Conservation (phyloP, 2,329 filamentous ascomycete species). For the Beauveria pseudobassiana region DNA sequence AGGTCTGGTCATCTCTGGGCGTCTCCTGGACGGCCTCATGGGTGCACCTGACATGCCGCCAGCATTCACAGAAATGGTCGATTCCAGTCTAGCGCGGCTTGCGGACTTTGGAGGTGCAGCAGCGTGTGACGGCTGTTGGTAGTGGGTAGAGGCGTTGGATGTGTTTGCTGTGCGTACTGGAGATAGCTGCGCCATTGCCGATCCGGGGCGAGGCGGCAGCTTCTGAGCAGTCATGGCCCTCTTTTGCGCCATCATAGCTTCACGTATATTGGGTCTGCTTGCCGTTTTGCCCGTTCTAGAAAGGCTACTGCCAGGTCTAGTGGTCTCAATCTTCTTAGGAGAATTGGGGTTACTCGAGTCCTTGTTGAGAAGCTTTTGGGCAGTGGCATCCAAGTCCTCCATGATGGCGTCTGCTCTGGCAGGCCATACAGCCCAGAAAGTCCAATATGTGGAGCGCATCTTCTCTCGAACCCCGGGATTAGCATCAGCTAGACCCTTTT, state of each 20-base stretch:
- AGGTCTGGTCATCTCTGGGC: slow-evolving; percentile 52
- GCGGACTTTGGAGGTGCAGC: slow-evolving; percentile 24
- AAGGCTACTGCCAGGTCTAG: slow-evolving; percentile 50
- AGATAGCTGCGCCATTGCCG: slow-evolving; percentile 56
- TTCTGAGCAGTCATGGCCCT: slow-evolving; percentile 48
- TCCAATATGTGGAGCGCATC: slow-evolving; percentile 82
- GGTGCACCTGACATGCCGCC: slow-evolving; percentile 57
- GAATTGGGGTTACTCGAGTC: slow-evolving; percentile 75
- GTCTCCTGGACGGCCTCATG: slow-evolving; percentile 51
- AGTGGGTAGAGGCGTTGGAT: slow-evolving; percentile 26
- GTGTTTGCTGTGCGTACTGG: slow-evolving; percentile 33
- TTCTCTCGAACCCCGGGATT: slow-evolving; percentile 86
- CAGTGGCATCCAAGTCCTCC: slow-evolving; percentile 67
- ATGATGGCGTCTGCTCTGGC: slow-evolving; percentile 71
- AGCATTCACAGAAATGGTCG: slow-evolving; percentile 37
- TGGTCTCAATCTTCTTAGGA: slow-evolving; percentile 45
- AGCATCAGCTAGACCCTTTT: slow-evolving; percentile 79
- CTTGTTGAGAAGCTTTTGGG: slow-evolving; percentile 73
- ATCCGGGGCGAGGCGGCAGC: slow-evolving; percentile 51
- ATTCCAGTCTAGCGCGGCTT: slow-evolving; percentile 35
- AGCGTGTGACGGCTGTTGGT: slow-evolving; percentile 18
- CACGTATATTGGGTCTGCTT: slow-evolving; percentile 63
- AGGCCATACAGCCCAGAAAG: slow-evolving; percentile 70
- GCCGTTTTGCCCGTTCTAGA: slow-evolving; percentile 54
- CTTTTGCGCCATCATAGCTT: slow-evolving; percentile 79